Conservation (phyloP, 495 filamentous ascomycete genomes). For the Neurospora sp. region DNA sequence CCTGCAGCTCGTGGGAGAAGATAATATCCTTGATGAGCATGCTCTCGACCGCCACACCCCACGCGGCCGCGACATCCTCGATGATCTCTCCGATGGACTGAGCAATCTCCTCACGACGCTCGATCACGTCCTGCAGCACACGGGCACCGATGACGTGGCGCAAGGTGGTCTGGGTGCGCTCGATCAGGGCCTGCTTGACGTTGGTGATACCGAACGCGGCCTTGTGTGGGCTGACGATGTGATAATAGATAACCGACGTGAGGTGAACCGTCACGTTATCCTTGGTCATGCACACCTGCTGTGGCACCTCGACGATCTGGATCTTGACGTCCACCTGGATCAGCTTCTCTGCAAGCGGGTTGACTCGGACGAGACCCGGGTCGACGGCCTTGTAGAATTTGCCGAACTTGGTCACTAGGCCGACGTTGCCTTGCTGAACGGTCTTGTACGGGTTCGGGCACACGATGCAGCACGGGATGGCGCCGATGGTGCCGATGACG, state of each 20-base stretch:
- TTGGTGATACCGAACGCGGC: conserved; percentile 95
- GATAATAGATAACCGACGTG: conserved; percentile 98
- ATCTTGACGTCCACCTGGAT: conserved; percentile 97
- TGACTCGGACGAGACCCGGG: conserved; percentile 94
- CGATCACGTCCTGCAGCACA: conserved; percentile 96
- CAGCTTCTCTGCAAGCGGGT: conserved; percentile 85
- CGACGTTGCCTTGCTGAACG: conserved; percentile 88
- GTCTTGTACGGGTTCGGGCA: conserved; percentile 96
- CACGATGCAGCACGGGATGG: conserved; percentile 83
- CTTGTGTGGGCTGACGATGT: conserved; percentile 91
- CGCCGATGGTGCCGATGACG: conserved; percentile 69
- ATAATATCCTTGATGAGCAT: conserved; percentile 99
- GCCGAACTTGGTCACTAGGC: conserved; percentile 90
- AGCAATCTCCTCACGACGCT: conserved; percentile 95
- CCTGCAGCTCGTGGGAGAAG: conserved; percentile 92
- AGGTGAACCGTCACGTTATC: conserved; percentile 93
- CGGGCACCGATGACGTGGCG: conserved; percentile 95
- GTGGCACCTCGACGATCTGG: conserved; percentile 92
- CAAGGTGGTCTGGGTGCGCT: conserved; percentile 96
- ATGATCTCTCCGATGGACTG: conserved; percentile 94
- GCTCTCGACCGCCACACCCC: conserved; percentile 92
- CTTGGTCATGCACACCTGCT: conserved; percentile 98
- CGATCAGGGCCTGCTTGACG: conserved; percentile 85
- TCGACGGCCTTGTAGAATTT: conserved; percentile 95
- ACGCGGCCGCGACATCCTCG: conserved; percentile 85